Evolutionary conservation across 1,284 basidiomycete genomes (phyloP), one percentile per base, ranked within the genome.

Genomic region (Trametes polyzona): DNA sequence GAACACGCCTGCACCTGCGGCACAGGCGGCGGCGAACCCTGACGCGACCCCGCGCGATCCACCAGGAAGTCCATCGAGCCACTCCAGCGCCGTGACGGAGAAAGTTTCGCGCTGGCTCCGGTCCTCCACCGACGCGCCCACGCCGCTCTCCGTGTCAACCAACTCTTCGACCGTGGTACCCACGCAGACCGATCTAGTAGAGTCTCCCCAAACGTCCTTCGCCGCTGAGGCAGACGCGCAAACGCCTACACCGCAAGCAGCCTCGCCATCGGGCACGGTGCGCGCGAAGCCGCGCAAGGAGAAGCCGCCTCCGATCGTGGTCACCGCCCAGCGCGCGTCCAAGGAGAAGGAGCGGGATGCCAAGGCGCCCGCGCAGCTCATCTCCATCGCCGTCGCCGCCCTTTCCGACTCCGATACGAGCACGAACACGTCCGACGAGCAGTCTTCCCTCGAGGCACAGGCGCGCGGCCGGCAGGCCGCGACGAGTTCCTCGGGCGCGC

Each of bases 221-320:
- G 27, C 44, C 2, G 29, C 23, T 12, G 49, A 49, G 12, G 39
- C 50, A 21, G 54, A 50, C 17, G 36, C 21, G 36, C 36, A 49
- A 19, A 30, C 37, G 33, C 41, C n/a, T n/a, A n/a, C n/a, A n/a
- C n/a, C 27, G 11, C 48, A 52, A 11, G 39, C 56, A 33, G 36
- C 21, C 7, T 43, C 55, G 9, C 48, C 56, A 4, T 49, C 52
- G 24, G 57, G 55, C 6, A 57, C 61, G 5, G 39, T 59, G 52
- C 59, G 52, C 23, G 52, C 52, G 30, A 44, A 47, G 26, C 44
- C 42, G 37, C 58, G 61, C 29, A 59, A 58, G 43, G 62, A 64
- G 47, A 65, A 63, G 41, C 64, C 61, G 4, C 58, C 61, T n/a
- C 65, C 63, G 11, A 65, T 67, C 44, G 49, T 59, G 47, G 56